These are phyloP conservation scores for Pleoardoris graminearum DNA, from an alignment of 2,329 filamentous ascomycete genomes.

Conservation along the genomic window DNA sequence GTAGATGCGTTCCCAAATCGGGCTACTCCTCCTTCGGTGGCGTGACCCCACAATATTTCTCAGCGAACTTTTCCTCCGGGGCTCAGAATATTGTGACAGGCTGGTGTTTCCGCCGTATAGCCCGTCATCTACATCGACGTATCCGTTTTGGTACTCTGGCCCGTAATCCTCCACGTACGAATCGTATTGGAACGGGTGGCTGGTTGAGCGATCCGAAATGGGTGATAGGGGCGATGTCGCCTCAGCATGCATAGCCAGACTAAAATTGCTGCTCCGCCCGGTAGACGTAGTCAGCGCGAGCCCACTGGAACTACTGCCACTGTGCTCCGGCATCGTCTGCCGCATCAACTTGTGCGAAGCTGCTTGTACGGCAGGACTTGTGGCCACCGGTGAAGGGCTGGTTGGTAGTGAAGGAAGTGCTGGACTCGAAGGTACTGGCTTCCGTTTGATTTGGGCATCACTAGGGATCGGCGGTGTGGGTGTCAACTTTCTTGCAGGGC, in stretches of 20 bases:
- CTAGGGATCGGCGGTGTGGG: slow-evolving; percentile 17
- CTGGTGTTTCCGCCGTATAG: slow-evolving; percentile 36
- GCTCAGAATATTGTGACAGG: slow-evolving; percentile 30
- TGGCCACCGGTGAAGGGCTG: slow-evolving; percentile 3
- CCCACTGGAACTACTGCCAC: slow-evolving; percentile 30
- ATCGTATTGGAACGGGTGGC: slow-evolving; percentile 33
- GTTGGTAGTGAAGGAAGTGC: neutral
- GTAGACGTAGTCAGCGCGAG: slow-evolving; percentile 17
- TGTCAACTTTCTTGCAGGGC: slow-evolving; percentile 13
- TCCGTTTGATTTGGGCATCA: slow-evolving; percentile 29
- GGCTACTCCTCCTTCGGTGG: slow-evolving; percentile 28
- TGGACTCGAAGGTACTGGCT: slow-evolving; percentile 26
- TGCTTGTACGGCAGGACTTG: slow-evolving; percentile 22
- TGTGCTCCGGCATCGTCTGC: slow-evolving; percentile 29
- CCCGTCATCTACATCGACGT: slow-evolving; percentile 31
- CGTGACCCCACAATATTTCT: slow-evolving; percentile 22
- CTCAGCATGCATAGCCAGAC: slow-evolving; percentile 10
- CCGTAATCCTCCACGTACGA: slow-evolving; percentile 40
- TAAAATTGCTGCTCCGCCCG: slow-evolving; percentile 14
- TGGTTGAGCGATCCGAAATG: slow-evolving; percentile 9
- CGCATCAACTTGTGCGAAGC: slow-evolving; percentile 28
- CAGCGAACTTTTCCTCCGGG: slow-evolving; percentile 23
- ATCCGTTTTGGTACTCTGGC: slow-evolving; percentile 29
- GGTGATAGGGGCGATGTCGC: slow-evolving; percentile 22
- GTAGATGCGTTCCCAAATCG: slow-evolving; percentile 40